Evolutionary conservation across 495 filamentous ascomycete species (phyloP).

Genomic region (Penicillium robsamsonii): DNA sequence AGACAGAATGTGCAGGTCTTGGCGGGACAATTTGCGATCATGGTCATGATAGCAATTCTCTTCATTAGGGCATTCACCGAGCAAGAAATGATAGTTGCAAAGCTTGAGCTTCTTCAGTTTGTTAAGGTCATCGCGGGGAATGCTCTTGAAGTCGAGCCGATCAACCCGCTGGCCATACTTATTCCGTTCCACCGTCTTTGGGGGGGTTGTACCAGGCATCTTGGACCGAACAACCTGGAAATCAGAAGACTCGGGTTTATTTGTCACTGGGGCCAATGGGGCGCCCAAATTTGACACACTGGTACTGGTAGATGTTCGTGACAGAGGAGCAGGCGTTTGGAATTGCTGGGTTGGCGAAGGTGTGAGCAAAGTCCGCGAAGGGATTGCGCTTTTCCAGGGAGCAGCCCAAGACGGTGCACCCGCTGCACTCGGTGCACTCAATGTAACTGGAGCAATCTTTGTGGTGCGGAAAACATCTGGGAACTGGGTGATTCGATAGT

Average conservation of each 20-base stretch:
- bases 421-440: background rate
- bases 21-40: constrained; percentile 63
- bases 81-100: constrained; percentile 82
- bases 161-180: constrained; percentile 72
- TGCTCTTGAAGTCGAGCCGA: constrained; percentile 49
- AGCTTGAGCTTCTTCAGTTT: constrained; percentile 69
- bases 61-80: constrained; percentile 66
- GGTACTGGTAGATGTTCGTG: constrained; percentile 44
- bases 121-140: constrained; percentile 58
- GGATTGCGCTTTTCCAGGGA: constrained; percentile 38
- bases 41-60: constrained; percentile 74
- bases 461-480: constrained; percentile 62
- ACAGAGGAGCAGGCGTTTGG: constrained; percentile 30
- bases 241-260: constrained; percentile 30
- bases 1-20: constrained; percentile 65
- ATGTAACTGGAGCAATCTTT: constrained; percentile 46
- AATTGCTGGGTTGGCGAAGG: constrained; percentile 45
- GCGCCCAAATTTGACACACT: constrained; percentile 37
- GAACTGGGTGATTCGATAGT: constrained; percentile 58
- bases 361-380: constrained; percentile 36
- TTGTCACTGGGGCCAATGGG: constrained; percentile 35
- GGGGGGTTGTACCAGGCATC: constrained; percentile 47
- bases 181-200: constrained; percentile 64
- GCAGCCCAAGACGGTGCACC: constrained; percentile 38
- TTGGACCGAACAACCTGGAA: constrained; percentile 51